Conservation (phyloP, 768 basidiomycete species). For the Guyanaporus albipodus region DNA sequence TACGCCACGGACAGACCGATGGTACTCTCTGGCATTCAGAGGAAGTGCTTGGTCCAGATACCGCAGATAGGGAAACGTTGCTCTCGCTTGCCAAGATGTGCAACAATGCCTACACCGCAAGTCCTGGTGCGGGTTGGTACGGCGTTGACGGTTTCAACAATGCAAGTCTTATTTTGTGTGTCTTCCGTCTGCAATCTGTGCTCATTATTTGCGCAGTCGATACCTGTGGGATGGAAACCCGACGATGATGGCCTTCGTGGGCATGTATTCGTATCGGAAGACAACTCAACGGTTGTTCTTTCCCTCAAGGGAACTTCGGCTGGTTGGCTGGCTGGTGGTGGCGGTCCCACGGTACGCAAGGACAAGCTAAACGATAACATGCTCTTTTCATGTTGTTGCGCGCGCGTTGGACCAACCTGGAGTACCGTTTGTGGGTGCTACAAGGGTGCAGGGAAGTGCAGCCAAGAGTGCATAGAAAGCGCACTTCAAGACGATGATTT, state of each 20-base stretch:
- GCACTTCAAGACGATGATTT: constrained; percentile 77
- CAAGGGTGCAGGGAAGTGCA: constrained; percentile 69
- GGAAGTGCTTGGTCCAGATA: constrained; percentile 67
- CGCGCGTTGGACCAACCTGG: constrained; percentile 93
- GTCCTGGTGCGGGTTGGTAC: constrained; percentile 65
- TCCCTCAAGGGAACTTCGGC: constrained; percentile 94
- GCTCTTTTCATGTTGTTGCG: constrained; percentile 96
- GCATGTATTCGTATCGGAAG: constrained; percentile 80
- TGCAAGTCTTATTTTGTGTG: constrained; percentile 32
- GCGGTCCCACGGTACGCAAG: constrained; percentile 79
- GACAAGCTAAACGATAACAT: constrained; percentile 95
- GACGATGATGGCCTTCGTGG: constrained; percentile 89
- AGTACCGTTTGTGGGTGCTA: constrained; percentile 88
- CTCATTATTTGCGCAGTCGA: constrained; percentile 37
- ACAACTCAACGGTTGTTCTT: constrained; percentile 83
- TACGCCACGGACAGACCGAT: constrained; percentile 37
- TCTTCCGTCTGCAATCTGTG: not conserved
- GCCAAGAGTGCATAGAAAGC: constrained; percentile 74
- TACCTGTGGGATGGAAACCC: constrained; percentile 87
- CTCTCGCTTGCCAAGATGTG: constrained; percentile 86
- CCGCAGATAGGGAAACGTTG: constrained; percentile 66
- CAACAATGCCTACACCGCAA: constrained; percentile 69
- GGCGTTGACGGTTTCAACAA: constrained; percentile 61
- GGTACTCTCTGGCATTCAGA: constrained; percentile 59
- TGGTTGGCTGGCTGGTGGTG: constrained; percentile 58